Conservation (phyloP, 2,329 filamentous ascomycete species). For the Beauveria asiatica region DNA sequence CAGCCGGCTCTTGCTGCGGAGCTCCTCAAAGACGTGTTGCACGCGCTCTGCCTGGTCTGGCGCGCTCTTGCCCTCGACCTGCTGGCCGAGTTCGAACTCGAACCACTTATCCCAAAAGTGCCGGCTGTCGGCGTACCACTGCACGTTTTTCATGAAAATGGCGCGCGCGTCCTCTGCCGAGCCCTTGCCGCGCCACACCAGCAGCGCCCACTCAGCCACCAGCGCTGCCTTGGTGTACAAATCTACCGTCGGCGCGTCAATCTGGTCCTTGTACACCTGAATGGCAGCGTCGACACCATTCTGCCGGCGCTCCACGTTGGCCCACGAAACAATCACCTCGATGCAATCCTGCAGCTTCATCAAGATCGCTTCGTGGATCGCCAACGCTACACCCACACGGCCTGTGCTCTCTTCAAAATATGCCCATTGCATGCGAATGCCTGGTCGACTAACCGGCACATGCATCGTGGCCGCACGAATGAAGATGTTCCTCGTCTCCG, state of each 20-base stretch:
- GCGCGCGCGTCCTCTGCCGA: conserved; percentile 71
- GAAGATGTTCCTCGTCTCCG: conserved; percentile 89
- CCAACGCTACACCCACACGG: conserved; percentile 67
- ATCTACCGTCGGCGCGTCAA: conserved; percentile 64
- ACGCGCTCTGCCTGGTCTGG: conserved; percentile 61
- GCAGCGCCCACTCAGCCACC: conserved; percentile 77
- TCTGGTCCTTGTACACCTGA: conserved; percentile 70
- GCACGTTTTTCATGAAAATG: conserved; percentile 72
- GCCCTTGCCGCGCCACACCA: conserved; percentile 83
- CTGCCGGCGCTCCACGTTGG: conserved; percentile 78
- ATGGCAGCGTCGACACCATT: conserved; percentile 77
- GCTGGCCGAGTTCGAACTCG: conserved; percentile 79
- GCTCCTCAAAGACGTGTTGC: conserved; percentile 68
- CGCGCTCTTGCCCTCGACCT: conserved; percentile 57
- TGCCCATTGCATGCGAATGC: conserved; percentile 81
- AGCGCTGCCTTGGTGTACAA: conserved; percentile 77
- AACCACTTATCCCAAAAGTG: conserved; percentile 89
- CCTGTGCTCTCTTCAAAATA: conserved; percentile 86
- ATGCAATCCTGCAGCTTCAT: conserved; percentile 69
- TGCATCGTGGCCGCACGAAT: conserved; percentile 77
- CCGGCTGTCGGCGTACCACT: conserved; percentile 76
- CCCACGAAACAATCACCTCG: conserved; percentile 81
- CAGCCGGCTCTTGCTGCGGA: conserved; percentile 65
- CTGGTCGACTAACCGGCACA: conserved; percentile 77
- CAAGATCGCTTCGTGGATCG: conserved; percentile 77